phyloP scores from a whole-genome alignment of 78 protist species.

The Dictyostelium firmibasis region DNA sequence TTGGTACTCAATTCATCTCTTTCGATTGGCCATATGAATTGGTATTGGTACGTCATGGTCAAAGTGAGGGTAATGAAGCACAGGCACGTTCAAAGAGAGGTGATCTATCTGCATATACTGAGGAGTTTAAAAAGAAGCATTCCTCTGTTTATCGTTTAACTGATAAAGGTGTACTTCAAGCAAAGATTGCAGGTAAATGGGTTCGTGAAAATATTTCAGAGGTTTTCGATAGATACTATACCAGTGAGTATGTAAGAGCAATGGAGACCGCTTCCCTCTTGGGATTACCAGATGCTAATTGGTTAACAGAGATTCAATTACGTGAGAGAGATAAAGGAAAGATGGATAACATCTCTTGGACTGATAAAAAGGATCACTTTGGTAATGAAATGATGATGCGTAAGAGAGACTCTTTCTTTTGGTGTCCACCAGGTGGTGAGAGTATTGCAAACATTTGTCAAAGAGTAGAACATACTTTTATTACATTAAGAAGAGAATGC shows the following conservation, averaged over 20 bases:
- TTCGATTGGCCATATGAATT: conserved; percentile 82
- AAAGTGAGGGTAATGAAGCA: conserved; percentile 81
- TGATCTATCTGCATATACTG: conserved; percentile 79
- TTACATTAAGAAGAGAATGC: conserved; percentile 79
- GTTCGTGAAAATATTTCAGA: conserved; percentile 82
- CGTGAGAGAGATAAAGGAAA: conserved; percentile 84
- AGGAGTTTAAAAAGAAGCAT: conserved; percentile 72
- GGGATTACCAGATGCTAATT: conserved; percentile 60
- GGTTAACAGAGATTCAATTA: conserved; percentile 83
- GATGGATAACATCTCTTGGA: conserved; percentile 80
- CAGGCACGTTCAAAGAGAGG: conserved; percentile 77
- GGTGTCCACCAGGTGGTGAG: conserved; percentile 34
- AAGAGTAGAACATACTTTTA: conserved; percentile 81
- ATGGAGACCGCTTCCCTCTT: conserved; percentile 86
- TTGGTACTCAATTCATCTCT: conserved; percentile 1
- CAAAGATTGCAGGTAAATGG: conserved; percentile 79
- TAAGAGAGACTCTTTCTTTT: background rate
- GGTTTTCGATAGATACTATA: conserved; percentile 83
- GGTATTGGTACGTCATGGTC: conserved; percentile 80
- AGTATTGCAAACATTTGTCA: conserved; percentile 76
- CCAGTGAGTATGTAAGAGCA: conserved; percentile 86
- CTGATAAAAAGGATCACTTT: conserved; percentile 76
- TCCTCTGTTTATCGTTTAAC: conserved; percentile 83
- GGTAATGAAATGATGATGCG: conserved; percentile 63
- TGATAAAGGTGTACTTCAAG: conserved; percentile 78